Percentiles rank a stretch among this genome's conserved stretches.
These are phyloP conservation scores for Saraca asoca DNA, from an alignment of 331 rosid species.

Conservation along the genomic window DNA sequence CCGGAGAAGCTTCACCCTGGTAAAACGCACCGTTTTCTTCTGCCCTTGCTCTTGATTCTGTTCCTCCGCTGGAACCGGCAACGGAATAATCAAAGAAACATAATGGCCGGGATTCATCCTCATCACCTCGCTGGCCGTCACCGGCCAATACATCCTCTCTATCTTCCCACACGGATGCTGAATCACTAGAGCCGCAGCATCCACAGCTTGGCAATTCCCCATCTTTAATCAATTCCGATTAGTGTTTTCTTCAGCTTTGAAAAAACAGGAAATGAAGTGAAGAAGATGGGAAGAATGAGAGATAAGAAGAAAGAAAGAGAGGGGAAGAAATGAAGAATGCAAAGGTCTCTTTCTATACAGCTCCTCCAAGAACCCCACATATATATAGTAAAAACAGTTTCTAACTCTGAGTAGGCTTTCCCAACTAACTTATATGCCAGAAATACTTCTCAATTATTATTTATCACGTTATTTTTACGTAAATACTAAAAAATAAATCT, in stretches of 20 bases:
- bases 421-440: constrained; percentile 49
- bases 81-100: constrained; percentile 90
- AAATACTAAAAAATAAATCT: no score
- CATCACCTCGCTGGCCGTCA: constrained; percentile 84
- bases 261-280: constrained; percentile 1
- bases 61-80: constrained; percentile 51
- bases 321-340: constrained; percentile 40
- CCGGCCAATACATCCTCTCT: constrained; percentile 82
- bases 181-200: constrained; percentile 96
- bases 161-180: constrained; percentile 91
- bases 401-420: constrained; percentile 39
- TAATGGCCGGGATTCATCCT: constrained; percentile 85
- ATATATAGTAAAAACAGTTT: constrained; percentile 35
- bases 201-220: constrained; percentile 99
- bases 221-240: constrained; percentile 35
- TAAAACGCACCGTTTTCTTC: constrained; percentile 65
- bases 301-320: constrained; percentile 43
- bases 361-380: constrained; percentile 52
- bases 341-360: constrained; percentile 75
- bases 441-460: no score
- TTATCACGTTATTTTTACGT: no score
- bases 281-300: constrained; percentile 23
- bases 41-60: constrained; percentile 33
- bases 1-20: constrained; percentile 88
- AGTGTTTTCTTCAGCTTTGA: neutral